Evolutionary conservation across 768 basidiomycete genomes (phyloP).

Genomic region (Gloeopeniophorella convolvens): DNA sequence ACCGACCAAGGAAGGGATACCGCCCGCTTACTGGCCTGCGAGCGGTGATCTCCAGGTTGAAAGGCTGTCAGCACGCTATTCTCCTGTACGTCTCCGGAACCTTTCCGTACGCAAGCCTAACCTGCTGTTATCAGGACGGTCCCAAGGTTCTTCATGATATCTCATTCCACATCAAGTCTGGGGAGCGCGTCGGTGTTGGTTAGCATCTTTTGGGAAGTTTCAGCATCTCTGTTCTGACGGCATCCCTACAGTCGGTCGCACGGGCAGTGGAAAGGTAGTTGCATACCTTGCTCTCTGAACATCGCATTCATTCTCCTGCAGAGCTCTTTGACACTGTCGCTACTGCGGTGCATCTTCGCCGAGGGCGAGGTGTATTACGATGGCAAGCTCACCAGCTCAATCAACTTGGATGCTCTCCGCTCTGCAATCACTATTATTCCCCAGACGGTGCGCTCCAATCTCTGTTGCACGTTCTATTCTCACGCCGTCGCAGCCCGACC

Average conservation of each 20-base stretch:
- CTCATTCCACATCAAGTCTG: conserved; percentile 44
- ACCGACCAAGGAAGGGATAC: conserved; percentile 33
- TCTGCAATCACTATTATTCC: conserved; percentile 55
- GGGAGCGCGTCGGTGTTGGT: conserved; percentile 54
- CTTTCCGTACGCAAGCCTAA: too few relatives aligned
- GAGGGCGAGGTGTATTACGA: conserved; percentile 49
- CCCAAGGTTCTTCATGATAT: conserved; percentile 51
- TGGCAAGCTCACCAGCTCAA: conserved; percentile 35
- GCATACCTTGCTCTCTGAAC: conserved; percentile 9
- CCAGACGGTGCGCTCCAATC: conserved; percentile 46
- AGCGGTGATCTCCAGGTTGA: conserved; percentile 45
- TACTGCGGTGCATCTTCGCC: conserved; percentile 49
- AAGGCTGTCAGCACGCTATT: conserved; percentile 43
- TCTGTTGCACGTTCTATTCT: too few relatives aligned
- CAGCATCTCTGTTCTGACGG: not conserved
- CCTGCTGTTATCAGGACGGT: conserved; percentile 33
- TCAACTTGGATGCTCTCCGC: conserved; percentile 50
- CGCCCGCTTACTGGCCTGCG: conserved; percentile 58
- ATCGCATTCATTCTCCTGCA: conserved; percentile 12
- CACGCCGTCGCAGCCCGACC: conserved; percentile 33
- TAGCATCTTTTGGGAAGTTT: conserved; percentile 13
- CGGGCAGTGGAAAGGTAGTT: conserved; percentile 46
- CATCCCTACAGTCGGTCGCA: conserved; percentile 43
- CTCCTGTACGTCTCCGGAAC: conserved; percentile 28
- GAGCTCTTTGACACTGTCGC: conserved; percentile 45